Base-by-base conservation (phyloP, 768 basidiomycete genomes). In the Lentinula lateritia region DNA sequence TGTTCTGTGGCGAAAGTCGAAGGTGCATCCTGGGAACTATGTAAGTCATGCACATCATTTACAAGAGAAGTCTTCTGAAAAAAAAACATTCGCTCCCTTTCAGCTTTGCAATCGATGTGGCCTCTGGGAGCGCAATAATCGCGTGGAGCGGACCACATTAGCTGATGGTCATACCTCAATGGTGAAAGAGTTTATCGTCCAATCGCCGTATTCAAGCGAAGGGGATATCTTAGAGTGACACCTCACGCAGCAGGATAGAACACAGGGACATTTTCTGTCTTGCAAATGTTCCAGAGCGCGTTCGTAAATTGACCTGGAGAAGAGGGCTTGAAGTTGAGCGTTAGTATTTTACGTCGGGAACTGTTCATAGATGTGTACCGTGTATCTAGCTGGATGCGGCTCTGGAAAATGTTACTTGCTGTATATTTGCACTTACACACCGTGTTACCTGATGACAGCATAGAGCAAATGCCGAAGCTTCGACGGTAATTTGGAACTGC, bases 61-160 rank as follows among this genome's bases (percentile, higher is more conserved):
- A 28, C 23, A 10, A 13, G 13, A 28, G 20, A 43, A 56, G 39
- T 23, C 3, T 32, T 42, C 13, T 56, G 46, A 48, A 48, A 48
- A 48, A 48, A 45, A 48, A 28, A 56, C 6, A 23, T 42, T 43
- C 23, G 23, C 13, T 7, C 23, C 43, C 38, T 36, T 1, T n/a
- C 32, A 59, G 58, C 58, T 59, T n/a, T 59, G 58, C 34, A 59
- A 59, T 28, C 9, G 43, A 13, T 59, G 58, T 39, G 58, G 58
- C 38, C 45, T 59, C 9, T 59, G 43, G 45, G 58, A 59, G 35
- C 28, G 58, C 6, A 59, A 45, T 36, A 59, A 59, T 41, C 43
- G 58, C 35, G 45, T 50, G 34, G 43, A 38, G 34, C 56, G 56
- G 9, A 13, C 16, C 2, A 16, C 13, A 56, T 41, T 39, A 4